phyloP scores from a whole-genome alignment of 176 grass and related monocot species.

The Luzula sylvatica region DNA sequence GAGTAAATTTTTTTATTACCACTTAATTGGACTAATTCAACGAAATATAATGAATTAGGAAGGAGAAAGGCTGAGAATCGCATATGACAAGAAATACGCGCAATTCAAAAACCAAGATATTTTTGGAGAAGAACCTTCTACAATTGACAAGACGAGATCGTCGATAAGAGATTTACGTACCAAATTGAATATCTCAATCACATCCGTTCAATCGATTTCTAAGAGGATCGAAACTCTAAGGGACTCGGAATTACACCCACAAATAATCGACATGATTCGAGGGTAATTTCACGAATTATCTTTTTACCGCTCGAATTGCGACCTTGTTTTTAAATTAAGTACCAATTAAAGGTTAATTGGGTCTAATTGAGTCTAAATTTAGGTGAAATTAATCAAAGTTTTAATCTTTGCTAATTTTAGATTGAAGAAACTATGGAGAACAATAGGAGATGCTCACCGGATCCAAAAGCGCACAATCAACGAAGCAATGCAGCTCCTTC shows the following conservation, averaged over 20 bases:
- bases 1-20: background rate
- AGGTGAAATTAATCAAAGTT: no score
- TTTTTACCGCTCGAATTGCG: background rate
- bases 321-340: background rate
- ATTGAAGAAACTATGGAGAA: constrained; percentile 57
- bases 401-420: no score
- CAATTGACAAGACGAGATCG: constrained; percentile 58
- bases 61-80: constrained; percentile 45
- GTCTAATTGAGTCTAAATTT: background rate
- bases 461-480: constrained; percentile 62
- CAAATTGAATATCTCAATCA: constrained; percentile 62
- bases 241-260: constrained; percentile 71
- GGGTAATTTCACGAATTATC: constrained; percentile 26
- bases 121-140: constrained; percentile 55
- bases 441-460: constrained; percentile 52
- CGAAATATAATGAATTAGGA: constrained; percentile 25
- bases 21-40: background rate
- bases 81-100: constrained; percentile 77
- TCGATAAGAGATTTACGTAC: constrained; percentile 63
- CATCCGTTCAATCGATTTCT: constrained; percentile 49
- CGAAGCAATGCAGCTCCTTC: constrained; percentile 49
- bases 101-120: constrained; percentile 65
- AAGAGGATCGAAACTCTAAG: constrained; percentile 48
- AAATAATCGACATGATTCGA: constrained; percentile 47
- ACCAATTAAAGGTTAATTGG: background rate